Conservation (phyloP, 768 basidiomycete species). For the Mycena haematopus region DNA sequence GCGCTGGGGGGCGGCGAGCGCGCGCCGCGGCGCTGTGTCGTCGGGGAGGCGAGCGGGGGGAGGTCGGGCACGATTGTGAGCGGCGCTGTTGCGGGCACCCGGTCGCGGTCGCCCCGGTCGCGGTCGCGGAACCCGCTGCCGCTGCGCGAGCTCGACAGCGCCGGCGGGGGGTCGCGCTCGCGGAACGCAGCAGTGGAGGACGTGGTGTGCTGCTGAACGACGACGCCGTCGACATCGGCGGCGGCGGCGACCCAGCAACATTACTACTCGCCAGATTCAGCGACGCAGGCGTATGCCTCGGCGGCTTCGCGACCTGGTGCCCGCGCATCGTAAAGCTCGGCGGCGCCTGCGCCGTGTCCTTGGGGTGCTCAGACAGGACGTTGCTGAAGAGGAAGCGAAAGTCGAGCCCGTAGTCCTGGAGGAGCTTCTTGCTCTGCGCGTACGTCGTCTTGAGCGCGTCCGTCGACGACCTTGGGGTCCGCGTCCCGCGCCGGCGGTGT, state of each 20-base stretch:
- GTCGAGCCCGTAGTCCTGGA: slow-evolving; percentile 78
- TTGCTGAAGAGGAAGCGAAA: slow-evolving; percentile 73
- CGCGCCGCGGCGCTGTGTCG: slow-evolving; percentile 40
- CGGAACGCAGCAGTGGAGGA: slow-evolving; percentile 24
- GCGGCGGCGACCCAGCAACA: background rate
- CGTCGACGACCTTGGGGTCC: slow-evolving; percentile 72
- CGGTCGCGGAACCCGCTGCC: slow-evolving; percentile 5
- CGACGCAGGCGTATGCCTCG: slow-evolving; percentile 18
- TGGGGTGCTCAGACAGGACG: slow-evolving; percentile 50
- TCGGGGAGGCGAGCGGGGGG: slow-evolving; percentile 39
- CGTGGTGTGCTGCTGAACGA: slow-evolving; percentile 20
- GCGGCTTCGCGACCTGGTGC: slow-evolving; percentile 28
- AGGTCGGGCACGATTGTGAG: slow-evolving; percentile 30
- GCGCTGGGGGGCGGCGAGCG: slow-evolving; percentile 41
- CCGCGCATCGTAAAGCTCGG: slow-evolving; percentile 26
- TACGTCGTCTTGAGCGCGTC: slow-evolving; percentile 80
- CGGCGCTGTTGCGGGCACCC: slow-evolving; percentile 14
- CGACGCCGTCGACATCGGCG: slow-evolving; percentile 7
- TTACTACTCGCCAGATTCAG: slow-evolving; percentile 19
- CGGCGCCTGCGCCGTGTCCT: slow-evolving; percentile 23
- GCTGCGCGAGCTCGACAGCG: slow-evolving; percentile 2
- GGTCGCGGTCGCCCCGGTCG: too few relatives aligned
- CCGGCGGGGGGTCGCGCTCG: background rate
- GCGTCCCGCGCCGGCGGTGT: slow-evolving; percentile 83
- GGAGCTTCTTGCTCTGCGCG: slow-evolving; percentile 80